Evolutionary conservation across 2,329 filamentous ascomycete species (phyloP).

Genomic region (Pseudogymnoascus verrucosus): DNA sequence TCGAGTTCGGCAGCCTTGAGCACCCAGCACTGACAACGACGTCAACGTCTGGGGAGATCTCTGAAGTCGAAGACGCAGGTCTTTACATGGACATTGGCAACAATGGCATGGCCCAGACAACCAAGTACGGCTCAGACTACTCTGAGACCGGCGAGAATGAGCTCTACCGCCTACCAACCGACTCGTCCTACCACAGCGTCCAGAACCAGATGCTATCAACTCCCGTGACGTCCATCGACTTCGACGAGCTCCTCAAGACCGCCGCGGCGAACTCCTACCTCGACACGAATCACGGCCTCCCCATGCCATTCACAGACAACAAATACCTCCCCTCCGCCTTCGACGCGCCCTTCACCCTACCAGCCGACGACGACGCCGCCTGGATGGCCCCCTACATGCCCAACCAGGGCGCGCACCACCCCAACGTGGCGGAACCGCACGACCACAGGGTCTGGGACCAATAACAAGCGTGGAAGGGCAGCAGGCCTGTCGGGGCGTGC

Average conservation of each 20-base stretch:
- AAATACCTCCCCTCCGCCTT: constrained; percentile 36
- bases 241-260: constrained; percentile 46
- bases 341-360: constrained; percentile 36
- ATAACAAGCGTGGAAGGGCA: constrained; percentile 30
- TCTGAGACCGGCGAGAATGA: constrained; percentile 36
- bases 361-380: constrained; percentile 40
- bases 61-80: constrained; percentile 54
- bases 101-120: constrained; percentile 29
- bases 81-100: constrained; percentile 33
- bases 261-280: constrained; percentile 15
- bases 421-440: constrained; percentile 1
- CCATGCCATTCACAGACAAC: constrained; percentile 22
- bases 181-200: constrained; percentile 41
- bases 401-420: constrained; percentile 15
- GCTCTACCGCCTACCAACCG: constrained; percentile 40
- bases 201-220: constrained; percentile 38
- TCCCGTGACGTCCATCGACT: constrained; percentile 44
- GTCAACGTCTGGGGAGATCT: constrained; percentile 59
- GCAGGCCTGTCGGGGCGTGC: constrained; percentile 21
- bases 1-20: constrained; percentile 48
- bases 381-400: constrained; percentile 34
- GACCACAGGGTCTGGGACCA: constrained; percentile 27
- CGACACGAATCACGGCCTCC: constrained; percentile 17
- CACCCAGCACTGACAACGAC: constrained; percentile 48
- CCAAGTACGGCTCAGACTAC: constrained; percentile 30